These are phyloP conservation scores for Taphrina communis DNA, from an alignment of 1,139 yeast genomes.

Conservation along the genomic window DNA sequence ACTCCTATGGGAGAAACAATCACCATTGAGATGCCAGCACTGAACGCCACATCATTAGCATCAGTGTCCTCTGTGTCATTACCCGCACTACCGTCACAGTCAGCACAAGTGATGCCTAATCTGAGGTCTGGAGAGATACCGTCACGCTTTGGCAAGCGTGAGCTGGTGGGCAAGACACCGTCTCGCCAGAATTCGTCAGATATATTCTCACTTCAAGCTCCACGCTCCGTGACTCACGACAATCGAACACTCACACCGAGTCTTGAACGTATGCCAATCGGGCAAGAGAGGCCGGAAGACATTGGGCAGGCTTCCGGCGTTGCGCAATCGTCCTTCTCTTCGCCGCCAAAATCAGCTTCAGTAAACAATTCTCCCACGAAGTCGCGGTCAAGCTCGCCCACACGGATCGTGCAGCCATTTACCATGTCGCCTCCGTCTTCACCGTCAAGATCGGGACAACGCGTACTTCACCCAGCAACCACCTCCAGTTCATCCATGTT, in stretches of 20 bases:
- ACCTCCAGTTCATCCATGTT: conserved; percentile 1
- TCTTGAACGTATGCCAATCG: too few relatives aligned
- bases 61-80: conserved; percentile 27
- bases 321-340: not conserved
- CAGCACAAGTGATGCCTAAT: conserved; percentile 7
- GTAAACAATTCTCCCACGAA: not conserved
- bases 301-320: not conserved
- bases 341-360: conserved; percentile 12
- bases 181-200: conserved; percentile 28
- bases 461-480: not conserved
- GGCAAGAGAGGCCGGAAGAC: not conserved
- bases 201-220: not conserved
- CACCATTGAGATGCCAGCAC: conserved; percentile 37
- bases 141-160: not conserved
- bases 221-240: conserved; percentile 6
- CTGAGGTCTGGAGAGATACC: not conserved
- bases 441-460: conserved; percentile 8
- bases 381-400: conserved; percentile 17
- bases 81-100: conserved; percentile 21
- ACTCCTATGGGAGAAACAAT: conserved; percentile 24
- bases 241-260: not conserved
- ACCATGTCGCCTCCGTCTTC: conserved; percentile 26
- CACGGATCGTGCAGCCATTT: conserved; percentile 5
- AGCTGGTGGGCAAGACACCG: not conserved
- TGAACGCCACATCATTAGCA: conserved; percentile 36